Conservation (phyloP, 345 rosid genomes). For the Gossypium arboreum region DNA sequence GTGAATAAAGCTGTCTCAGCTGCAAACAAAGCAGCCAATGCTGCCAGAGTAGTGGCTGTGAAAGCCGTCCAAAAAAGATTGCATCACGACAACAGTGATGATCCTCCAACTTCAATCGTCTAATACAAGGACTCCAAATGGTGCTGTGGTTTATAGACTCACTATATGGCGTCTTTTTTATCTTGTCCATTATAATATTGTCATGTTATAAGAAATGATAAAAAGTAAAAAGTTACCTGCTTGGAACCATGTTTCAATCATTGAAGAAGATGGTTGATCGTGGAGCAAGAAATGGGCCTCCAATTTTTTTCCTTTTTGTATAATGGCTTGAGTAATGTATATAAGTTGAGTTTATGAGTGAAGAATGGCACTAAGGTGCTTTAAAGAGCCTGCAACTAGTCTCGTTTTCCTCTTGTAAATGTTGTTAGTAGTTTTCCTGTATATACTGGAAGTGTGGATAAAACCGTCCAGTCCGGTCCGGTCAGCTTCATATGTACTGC, state of each 20-base stretch:
- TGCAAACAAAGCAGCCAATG: slow-evolving; percentile 79
- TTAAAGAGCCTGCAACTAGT: not conserved
- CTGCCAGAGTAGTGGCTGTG: slow-evolving; percentile 19
- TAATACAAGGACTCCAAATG: slow-evolving; percentile 4
- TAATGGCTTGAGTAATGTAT: slow-evolving; percentile 3
- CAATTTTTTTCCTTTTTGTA: not conserved
- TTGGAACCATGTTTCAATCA: slow-evolving; percentile 36
- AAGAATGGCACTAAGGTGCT: slow-evolving; percentile 5
- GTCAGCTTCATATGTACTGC: not conserved
- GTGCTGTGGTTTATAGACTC: not conserved
- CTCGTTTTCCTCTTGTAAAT: slow-evolving; percentile 11
- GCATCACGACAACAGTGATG: slow-evolving; percentile 12
- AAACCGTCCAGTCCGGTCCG: not conserved
- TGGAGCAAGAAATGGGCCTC: slow-evolving; percentile 34
- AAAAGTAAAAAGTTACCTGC: slow-evolving; percentile 16
- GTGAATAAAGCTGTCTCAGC: slow-evolving; percentile 60
- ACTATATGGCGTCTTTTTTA: not conserved
- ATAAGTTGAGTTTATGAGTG: slow-evolving; percentile 12
- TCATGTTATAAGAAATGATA: not conserved
- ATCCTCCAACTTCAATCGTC: slow-evolving; percentile 14
- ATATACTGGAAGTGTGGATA: not conserved
- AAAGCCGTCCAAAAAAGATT: not conserved
- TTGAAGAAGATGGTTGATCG: slow-evolving; percentile 16
- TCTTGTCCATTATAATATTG: not conserved
- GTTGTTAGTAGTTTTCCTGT: not conserved